Evolutionary conservation across 345 rosid species (phyloP).

Genomic region (Linum usitatissimum): DNA sequence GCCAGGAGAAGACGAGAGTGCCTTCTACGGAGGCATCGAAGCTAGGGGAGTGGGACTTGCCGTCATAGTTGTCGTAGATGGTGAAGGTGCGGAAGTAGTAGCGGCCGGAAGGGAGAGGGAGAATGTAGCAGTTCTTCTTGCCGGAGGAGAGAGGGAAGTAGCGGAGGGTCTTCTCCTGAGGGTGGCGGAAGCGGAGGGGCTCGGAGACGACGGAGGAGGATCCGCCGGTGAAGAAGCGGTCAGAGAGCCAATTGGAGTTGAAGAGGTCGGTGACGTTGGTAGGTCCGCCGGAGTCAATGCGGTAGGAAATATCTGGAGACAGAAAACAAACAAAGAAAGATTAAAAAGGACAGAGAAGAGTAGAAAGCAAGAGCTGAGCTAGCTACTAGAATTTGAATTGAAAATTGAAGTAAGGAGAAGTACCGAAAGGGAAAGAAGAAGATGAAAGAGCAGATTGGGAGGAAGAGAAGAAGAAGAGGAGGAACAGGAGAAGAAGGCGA

Average conservation of each 20-base stretch:
- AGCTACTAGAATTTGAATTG: no score
- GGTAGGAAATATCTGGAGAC: slow-evolving; percentile 45
- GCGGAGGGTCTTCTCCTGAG: slow-evolving; percentile 66
- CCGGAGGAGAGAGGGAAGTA: slow-evolving; percentile 89
- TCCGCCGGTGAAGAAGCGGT: slow-evolving; percentile 76
- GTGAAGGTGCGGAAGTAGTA: slow-evolving; percentile 90
- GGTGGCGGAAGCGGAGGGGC: slow-evolving; percentile 63
- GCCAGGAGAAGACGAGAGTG: slow-evolving; percentile 81
- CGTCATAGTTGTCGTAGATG: slow-evolving; percentile 92
- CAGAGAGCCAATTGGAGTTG: slow-evolving; percentile 78
- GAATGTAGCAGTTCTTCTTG: slow-evolving; percentile 81
- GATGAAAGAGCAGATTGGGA: no score
- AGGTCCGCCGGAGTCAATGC: slow-evolving; percentile 78
- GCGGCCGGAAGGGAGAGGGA: slow-evolving; percentile 71
- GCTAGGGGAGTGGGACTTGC: slow-evolving; percentile 70
- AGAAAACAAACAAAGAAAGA: background rate
- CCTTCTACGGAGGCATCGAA: slow-evolving; percentile 93
- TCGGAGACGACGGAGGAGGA: slow-evolving; percentile 58
- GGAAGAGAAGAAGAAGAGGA: no score
- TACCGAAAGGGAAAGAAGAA: no score
- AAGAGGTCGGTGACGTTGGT: slow-evolving; percentile 42
- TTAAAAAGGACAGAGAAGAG: background rate
- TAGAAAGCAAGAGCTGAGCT: background rate
- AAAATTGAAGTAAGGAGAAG: no score
- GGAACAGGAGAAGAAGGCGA: no score